Evolutionary conservation across 2,329 filamentous ascomycete species (phyloP).

Genomic region (Esteya vermicola): DNA sequence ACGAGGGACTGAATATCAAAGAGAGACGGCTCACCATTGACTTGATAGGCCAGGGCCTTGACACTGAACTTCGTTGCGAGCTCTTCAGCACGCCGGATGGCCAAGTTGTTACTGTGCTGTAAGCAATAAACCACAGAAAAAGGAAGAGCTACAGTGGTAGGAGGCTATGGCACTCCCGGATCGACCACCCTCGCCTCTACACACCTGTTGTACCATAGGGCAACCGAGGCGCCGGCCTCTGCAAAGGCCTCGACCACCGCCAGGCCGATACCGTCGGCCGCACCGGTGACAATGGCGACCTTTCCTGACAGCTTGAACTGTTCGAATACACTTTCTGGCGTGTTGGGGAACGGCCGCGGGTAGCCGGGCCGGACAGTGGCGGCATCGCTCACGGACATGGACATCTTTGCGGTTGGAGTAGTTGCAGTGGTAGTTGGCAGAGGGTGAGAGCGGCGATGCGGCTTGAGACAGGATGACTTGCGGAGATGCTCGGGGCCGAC

Average conservation of each 20-base stretch:
- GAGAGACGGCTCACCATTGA: constrained; percentile 33
- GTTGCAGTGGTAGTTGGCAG: too few relatives aligned
- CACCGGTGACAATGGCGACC: constrained; percentile 30
- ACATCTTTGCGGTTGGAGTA: too few relatives aligned
- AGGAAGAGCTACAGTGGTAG: too few relatives aligned
- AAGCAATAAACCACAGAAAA: too few relatives aligned
- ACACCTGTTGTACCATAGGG: constrained; percentile 52
- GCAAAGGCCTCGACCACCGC: constrained; percentile 53
- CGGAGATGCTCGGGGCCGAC: too few relatives aligned
- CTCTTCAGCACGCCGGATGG: constrained; percentile 48
- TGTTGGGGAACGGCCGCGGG: constrained; percentile 1
- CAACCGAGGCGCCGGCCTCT: constrained; percentile 55
- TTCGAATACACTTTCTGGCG: not conserved
- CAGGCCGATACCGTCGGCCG: constrained; percentile 47
- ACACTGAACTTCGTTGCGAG: constrained; percentile 52
- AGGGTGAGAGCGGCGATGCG: too few relatives aligned
- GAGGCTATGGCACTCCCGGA: not conserved
- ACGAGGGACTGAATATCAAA: too few relatives aligned
- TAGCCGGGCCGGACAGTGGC: constrained; percentile 15
- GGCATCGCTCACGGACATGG: constrained; percentile 42
- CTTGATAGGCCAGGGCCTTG: constrained; percentile 47
- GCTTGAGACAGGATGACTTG: too few relatives aligned
- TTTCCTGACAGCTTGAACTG: constrained; percentile 13
- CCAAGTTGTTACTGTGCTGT: constrained; percentile 42
- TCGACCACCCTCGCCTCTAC: not conserved